A percentile compares a stretch with the other conserved stretches of the same genome.
Evolutionary conservation across 305 asterid species (phyloP).

Genomic region (Fraxinus velutina): DNA sequence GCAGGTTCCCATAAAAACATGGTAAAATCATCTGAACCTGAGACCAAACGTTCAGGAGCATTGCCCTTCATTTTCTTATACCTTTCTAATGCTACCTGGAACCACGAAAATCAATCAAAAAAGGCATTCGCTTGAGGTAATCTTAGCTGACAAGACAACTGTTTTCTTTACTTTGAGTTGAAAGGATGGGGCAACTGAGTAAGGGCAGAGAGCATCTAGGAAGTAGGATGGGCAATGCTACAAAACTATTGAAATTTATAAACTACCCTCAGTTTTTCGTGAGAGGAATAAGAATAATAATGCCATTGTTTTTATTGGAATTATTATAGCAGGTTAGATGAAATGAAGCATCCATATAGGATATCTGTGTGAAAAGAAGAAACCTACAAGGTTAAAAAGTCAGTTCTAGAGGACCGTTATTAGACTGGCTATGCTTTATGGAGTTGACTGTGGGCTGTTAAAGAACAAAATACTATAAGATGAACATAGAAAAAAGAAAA

Average conservation of each 20-base stretch:
- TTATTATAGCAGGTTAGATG: neutral
- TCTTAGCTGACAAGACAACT: neutral
- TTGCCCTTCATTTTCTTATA: conserved; percentile 69
- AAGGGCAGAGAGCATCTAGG: conserved; percentile 5
- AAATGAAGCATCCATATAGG: neutral
- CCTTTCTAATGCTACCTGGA: conserved; percentile 86
- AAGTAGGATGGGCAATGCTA: conserved; percentile 1
- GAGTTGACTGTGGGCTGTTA: neutral
- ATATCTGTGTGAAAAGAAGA: neutral
- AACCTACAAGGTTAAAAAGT: neutral
- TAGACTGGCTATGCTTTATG: neutral
- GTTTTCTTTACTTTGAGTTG: neutral
- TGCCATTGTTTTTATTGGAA: neutral
- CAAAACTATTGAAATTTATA: neutral
- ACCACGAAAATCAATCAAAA: conserved; percentile 1
- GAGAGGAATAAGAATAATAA: neutral
- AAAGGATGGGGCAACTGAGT: conserved; percentile 1
- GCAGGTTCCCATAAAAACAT: conserved; percentile 95
- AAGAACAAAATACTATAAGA: neutral
- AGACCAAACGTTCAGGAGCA: conserved; percentile 87
- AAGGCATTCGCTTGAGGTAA: conserved; percentile 5
- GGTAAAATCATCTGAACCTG: conserved; percentile 96
- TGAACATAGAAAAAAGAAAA: neutral
- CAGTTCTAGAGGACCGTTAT: neutral
- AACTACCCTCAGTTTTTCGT: neutral